Conservation (phyloP, 352 stramenopile species). For the Aphanomyces cochlioides region DNA sequence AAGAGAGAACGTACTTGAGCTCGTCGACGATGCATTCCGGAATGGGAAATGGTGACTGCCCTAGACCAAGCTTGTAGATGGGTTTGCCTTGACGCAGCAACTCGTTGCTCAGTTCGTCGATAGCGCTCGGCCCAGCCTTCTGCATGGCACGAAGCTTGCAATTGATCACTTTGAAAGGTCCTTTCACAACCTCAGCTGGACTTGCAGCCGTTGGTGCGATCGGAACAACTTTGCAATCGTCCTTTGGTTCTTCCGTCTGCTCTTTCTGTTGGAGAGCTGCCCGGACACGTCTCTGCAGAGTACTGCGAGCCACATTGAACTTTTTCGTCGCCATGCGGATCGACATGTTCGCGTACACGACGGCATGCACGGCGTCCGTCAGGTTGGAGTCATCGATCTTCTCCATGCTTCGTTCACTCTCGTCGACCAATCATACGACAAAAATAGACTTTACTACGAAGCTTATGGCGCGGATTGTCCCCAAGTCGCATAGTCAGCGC, state of each 20-base stretch:
- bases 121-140: constrained; percentile 63
- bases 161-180: constrained; percentile 78
- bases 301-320: constrained; percentile 65
- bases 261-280: constrained; percentile 21
- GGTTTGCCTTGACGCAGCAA: constrained; percentile 73
- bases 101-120: constrained; percentile 84
- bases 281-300: constrained; percentile 49
- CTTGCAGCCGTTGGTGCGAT: not conserved
- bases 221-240: not conserved
- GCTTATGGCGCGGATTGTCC: constrained; percentile 36
- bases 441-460: not conserved
- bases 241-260: not conserved
- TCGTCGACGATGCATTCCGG: constrained; percentile 85
- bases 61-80: constrained; percentile 83
- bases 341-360: constrained; percentile 43
- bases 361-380: constrained; percentile 19
- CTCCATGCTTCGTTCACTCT: not conserved
- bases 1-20: constrained; percentile 50
- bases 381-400: constrained; percentile 27
- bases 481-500: constrained; percentile 74
- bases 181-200: constrained; percentile 29
- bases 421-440: not conserved
- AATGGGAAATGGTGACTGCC: constrained; percentile 83
- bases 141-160: constrained; percentile 85
- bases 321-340: constrained; percentile 68